These are phyloP conservation scores for Aspergillus fructus DNA, from an alignment of 2,329 filamentous ascomycete species.

Conservation along the genomic window DNA sequence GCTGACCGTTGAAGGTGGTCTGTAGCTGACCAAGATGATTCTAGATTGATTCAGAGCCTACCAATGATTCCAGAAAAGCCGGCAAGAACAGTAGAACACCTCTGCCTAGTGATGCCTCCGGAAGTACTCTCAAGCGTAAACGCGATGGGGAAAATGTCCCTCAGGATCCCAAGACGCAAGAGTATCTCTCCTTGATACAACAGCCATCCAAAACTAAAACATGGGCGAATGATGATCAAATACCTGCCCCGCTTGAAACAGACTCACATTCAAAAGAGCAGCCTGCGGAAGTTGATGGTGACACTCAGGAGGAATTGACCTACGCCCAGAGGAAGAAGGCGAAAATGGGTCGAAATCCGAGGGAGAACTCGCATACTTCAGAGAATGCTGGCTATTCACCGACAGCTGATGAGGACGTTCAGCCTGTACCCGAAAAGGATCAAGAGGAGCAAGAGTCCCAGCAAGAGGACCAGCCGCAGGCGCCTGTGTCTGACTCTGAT, in stretches of 20 bases:
- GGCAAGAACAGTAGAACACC: conserved; percentile 25
- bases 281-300: conserved; percentile 18
- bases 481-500: conserved; percentile 69
- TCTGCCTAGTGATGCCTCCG: conserved; percentile 20
- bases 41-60: conserved; percentile 42
- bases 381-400: conserved; percentile 1
- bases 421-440: conserved; percentile 25
- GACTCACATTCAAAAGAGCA: conserved; percentile 22
- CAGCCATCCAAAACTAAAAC: conserved; percentile 63
- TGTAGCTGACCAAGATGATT: conserved; percentile 39
- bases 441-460: conserved; percentile 17
- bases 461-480: conserved; percentile 27
- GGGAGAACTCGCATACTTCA: conserved; percentile 46
- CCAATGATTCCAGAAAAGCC: conserved; percentile 17
- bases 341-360: conserved; percentile 58
- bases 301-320: conserved; percentile 36
- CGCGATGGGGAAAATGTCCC: conserved; percentile 57
- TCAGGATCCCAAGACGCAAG: conserved; percentile 76
- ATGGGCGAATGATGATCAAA: conserved; percentile 57
- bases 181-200: conserved; percentile 83
- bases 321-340: conserved; percentile 43
- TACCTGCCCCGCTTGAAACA: conserved; percentile 28
- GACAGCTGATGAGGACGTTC: not conserved
- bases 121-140: conserved; percentile 42
- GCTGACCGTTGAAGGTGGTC: conserved; percentile 41